Evolutionary conservation across 805 yeast genomes (phyloP), one percentile per base, ranked within the genome.

Genomic region (Candida sphagnicola): DNA sequence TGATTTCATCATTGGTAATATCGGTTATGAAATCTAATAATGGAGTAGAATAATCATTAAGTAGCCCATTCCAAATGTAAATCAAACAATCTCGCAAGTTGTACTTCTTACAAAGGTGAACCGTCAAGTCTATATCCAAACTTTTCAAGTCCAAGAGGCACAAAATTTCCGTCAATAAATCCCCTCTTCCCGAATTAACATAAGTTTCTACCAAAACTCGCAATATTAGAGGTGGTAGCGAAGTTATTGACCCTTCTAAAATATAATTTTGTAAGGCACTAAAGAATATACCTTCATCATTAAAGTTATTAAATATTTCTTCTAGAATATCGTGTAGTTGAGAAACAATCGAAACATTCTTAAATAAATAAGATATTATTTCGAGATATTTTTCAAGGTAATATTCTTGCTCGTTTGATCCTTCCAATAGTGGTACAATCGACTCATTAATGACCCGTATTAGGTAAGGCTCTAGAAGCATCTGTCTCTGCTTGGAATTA

Each of bases 41-140:
- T 0, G 96, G 96, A 0, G 88, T 73, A 12, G 71, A 53, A 55
- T 77, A 88, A 53, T 93, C 98, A 16, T 70, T 60, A 29, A 93
- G 63, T 4, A 87, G 62, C 2, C 62, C 65, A 46, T 79, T 86
- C 85, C 91, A 85, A 14, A 93, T 74, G 54, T 78, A 88, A 0
- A 79, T 72, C 35, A 76, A 62, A 26, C 86, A 75, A 38, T 86
- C 95, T 25, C 68, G 65, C 4, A 90, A 61, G 5, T 73, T 62
- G 47, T 80, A 65, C 43, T 70, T 53, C 28, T 66, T 64, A 54
- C 96, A 82, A 13, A 85, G 60, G 10, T 67, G 68, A 11, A 88
- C 69, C 0, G 95, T 80, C 16, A 81, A 62, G 58, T 91, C 96
- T 26, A 91, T 74, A 53, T 91, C 96, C 36, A 93, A 68, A 10